Base-by-base conservation (phyloP, 1,139 yeast genomes). In the Meyerozyma sp. region DNA sequence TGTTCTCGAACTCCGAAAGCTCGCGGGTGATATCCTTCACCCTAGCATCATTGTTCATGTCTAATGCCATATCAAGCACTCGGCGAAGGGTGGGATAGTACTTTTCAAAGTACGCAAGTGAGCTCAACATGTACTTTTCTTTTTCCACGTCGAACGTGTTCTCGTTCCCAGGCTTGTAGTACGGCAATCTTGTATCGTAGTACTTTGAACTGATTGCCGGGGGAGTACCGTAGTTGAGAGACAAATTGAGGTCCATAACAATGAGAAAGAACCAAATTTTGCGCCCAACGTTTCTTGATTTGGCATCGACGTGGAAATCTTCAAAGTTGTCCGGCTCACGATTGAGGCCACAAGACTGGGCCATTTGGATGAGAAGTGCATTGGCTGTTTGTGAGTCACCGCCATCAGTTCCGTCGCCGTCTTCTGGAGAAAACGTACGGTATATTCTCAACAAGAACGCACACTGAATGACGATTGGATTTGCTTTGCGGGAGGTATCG, bases 391-490 rank as follows among this genome's bases (percentile, higher is more conserved):
- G 63, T 0, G 76, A 64, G 48, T 73, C 79, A 0, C 70, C 72
- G 7, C 75, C 74, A 49, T 71, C 75, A 1, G 70, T 65, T 6
- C 69, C 73, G 47, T 70, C 74, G 5, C 81, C 79, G 51, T 76
- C 81, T 53, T 77, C 81, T 2, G 81, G 81, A 0, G 81, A 69
- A 50, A 63, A 58, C 13, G 57, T 53, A 40, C 68, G 69, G 52
- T 76, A 77, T 16, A 64, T 47, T 41, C 75, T 61, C 42, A 66
- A 50, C 42, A 64, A 56, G 11, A 70, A 52, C 0, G 73, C 66
- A 41, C 79, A 71, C 51, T 79, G 84, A 28, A 81, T 62, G 5
- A 79, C 70, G 0, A 73, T 70, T 23, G 80, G 53, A 11, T 76
- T 73, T 16, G 79, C 72, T 44, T 76, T 69, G 44, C 77, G 60